Evolutionary conservation across 2,329 filamentous ascomycete genomes (phyloP).

Genomic region (Beauveria asiatica): DNA sequence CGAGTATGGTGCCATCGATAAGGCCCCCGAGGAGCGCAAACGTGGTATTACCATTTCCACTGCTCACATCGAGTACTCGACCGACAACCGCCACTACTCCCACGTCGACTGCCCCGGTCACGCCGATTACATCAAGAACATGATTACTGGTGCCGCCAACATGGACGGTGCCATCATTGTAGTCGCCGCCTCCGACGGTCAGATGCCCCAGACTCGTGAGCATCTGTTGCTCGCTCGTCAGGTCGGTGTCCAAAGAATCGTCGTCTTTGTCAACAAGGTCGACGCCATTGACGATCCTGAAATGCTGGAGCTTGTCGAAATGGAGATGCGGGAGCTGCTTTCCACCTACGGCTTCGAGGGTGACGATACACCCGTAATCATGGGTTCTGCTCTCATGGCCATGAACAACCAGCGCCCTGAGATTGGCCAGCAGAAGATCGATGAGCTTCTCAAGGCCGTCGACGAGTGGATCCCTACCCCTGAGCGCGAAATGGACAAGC

Average conservation of each 20-base stretch:
- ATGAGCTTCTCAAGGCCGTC: constrained; percentile 82
- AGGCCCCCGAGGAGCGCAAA: constrained; percentile 98
- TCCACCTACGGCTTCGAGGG: constrained; percentile 92
- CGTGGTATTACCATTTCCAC: constrained; percentile 99
- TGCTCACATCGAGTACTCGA: constrained; percentile 96
- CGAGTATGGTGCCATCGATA: constrained; percentile 97
- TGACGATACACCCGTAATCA: constrained; percentile 92
- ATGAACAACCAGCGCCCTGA: constrained; percentile 80
- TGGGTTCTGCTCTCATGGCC: constrained; percentile 93
- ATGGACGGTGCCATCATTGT: constrained; percentile 99
- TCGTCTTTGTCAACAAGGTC: constrained; percentile 99
- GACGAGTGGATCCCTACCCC: constrained; percentile 97
- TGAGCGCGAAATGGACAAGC: constrained; percentile 89
- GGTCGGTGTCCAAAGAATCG: constrained; percentile 95
- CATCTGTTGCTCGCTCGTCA: constrained; percentile 96
- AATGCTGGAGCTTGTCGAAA: constrained; percentile 99
- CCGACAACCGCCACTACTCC: constrained; percentile 90
- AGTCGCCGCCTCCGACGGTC: constrained; percentile 94
- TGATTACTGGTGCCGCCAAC: constrained; percentile 98
- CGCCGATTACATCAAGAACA: constrained; percentile 99
- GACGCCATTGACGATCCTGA: constrained; percentile 95
- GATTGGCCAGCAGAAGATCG: constrained; percentile 80
- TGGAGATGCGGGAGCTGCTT: constrained; percentile 99
- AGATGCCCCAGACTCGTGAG: constrained; percentile 99
- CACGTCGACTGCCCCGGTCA: constrained; percentile 99